A percentile compares a stretch with the other conserved stretches of the same genome.
Conservation (phyloP, 352 stramenopile species). For the Lagenidium sp. region DNA sequence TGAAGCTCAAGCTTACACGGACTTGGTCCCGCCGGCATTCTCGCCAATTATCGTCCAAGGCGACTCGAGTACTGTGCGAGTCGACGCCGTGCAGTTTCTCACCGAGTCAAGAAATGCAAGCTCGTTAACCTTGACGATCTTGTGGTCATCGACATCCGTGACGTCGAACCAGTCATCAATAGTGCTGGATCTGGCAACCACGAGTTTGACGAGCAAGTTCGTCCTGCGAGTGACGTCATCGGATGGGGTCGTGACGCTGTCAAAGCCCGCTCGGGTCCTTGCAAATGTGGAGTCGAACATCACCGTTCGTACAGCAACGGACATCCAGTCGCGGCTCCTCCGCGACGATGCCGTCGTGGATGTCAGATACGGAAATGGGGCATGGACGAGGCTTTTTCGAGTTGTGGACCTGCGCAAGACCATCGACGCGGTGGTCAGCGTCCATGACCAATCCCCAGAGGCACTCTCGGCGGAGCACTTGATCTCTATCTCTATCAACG, state of each 20-base stretch:
- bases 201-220: too few relatives aligned
- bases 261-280: too few relatives aligned
- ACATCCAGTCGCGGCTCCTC: neutral
- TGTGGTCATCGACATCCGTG: neutral
- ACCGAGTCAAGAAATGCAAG: constrained; percentile 7
- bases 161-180: neutral
- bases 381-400: constrained; percentile 26
- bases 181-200: neutral
- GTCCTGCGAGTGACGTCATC: too few relatives aligned
- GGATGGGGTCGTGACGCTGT: too few relatives aligned
- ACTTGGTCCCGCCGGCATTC: constrained; percentile 1
- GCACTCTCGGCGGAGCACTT: constrained; percentile 8
- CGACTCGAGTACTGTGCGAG: neutral
- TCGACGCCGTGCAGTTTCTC: constrained; percentile 7
- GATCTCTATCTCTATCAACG: constrained; percentile 7
- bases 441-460: constrained; percentile 25
- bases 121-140: neutral
- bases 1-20: constrained; percentile 24
- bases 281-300: too few relatives aligned
- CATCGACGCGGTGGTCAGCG: constrained; percentile 20
- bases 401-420: constrained; percentile 24
- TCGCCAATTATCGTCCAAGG: constrained; percentile 1
- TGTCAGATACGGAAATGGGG: constrained; percentile 13
- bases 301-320: too few relatives aligned
- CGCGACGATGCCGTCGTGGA: constrained; percentile 2